Evolutionary conservation across 1,284 basidiomycete species (phyloP), one percentile per base, ranked within the genome.

Genomic region (Vanrija humicola): DNA sequence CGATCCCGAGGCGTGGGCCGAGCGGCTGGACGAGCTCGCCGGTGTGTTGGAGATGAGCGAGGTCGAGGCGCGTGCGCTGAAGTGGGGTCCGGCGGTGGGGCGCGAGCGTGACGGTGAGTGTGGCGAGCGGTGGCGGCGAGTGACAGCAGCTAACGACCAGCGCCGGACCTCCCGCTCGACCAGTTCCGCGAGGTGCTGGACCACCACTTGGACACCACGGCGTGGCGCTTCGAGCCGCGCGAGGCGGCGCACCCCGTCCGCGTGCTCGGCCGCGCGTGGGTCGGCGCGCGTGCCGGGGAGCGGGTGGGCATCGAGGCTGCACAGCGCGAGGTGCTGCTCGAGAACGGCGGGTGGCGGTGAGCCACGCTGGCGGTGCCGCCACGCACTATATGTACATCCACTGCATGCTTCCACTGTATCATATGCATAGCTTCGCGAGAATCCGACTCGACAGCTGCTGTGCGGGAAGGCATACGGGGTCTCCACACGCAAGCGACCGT

Each of bases 21-120:
- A 58, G 51, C 58, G 70, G n/a, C 50, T 72, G 19, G 70, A 75
- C 53, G 70, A 73, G 58, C 56, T 75, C 10, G 70, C 73, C 6
- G 73, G 73, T 8, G 57, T 66, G 43, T 25, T 69, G 38, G 73
- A 75, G 61, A 63, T 72, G 16, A 54, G 64, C 5, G 72, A 73
- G 52, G 62, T 56, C 8, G 73, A 75, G 55, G 62, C 62, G 9
- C 59, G 64, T 26, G 68, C 70, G 1, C 5, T 72, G 10, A 62
- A 64, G 45, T 71, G 69, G 68, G 73, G 71, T 15, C 67, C 70
- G 4, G 54, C 61, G 1, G 54, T 69, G 8, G 58, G 52, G 5
- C 50, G 50, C 15, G 54, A 60, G 8, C 50, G 44, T 19, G 59
- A 60, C 50, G 42, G 53, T 61, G 45, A 50, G 55, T 49, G n/a